Base-by-base conservation (phyloP, 1,284 basidiomycete genomes). In the Cryptococcus sp. region DNA sequence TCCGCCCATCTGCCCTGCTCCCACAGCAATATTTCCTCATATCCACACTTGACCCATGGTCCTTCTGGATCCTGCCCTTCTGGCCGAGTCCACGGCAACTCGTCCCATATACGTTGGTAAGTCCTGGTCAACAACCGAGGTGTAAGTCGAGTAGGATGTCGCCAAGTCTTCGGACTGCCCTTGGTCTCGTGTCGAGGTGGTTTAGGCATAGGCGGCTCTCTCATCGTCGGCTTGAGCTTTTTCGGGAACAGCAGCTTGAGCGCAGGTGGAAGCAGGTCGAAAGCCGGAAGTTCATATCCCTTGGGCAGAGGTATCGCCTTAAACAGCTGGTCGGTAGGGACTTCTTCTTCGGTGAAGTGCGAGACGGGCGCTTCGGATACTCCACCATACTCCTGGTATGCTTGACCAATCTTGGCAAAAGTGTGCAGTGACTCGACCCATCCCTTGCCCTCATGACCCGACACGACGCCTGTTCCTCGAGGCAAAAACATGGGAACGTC, bases 101-200 rank as follows among this genome's bases (percentile, higher is more conserved):
- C 19, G 25, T 58, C 50, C 67, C 67, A 67, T 5, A 70, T 32
- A 1, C 59, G 48, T 22, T 23, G 22, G 49, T 70, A 70, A 10
- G 43, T 26, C 28, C 65, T 45, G n/a, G 45, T 46, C 0, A 66
- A 6, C 23, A 66, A 41, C 4, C 65, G 43, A 1, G 49, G 19
- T 5, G 54, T 56, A 6, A 67, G 45, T 4, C n/a, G 24, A 6
- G 50, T 49, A 4, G 60, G 59, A 16, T 53, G n/a, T 1, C 38
- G 33, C 66, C 66, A 70, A 0, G 57, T 65, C 3, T 40, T 33
- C 0, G 62, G 62, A 31, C 67, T 66, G 21, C 45, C 18, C 25
- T 63, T 48, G 0, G 63, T 64, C 25, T 56, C 47, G 10, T 52
- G 51, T 0, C 53, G 56, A n/a, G 53, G 48, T 0, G 66, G 68